Conservation (phyloP, 495 filamentous ascomycete species). For the Daldinia concentrica region DNA sequence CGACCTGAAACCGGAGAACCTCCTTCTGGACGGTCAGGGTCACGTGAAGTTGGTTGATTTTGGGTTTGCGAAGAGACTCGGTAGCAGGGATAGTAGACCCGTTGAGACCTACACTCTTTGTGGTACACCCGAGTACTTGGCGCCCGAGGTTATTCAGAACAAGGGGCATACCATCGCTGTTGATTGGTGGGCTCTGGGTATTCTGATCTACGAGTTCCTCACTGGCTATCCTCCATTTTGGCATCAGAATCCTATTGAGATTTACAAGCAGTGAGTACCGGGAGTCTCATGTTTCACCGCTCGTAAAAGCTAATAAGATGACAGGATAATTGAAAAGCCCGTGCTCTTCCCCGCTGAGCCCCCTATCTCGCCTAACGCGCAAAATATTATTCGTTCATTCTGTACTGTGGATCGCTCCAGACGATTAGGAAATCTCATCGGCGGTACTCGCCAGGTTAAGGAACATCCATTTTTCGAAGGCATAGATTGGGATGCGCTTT, state of each 20-base stretch:
- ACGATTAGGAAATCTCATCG: constrained; percentile 87
- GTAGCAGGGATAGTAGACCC: constrained; percentile 57
- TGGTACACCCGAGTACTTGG: constrained; percentile 95
- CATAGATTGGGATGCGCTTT: constrained; percentile 88
- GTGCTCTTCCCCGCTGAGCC: constrained; percentile 72
- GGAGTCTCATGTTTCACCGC: neutral
- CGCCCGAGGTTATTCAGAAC: constrained; percentile 95
- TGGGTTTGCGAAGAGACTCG: constrained; percentile 90
- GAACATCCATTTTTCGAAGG: constrained; percentile 84
- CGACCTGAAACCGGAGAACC: constrained; percentile 96
- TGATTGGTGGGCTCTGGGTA: constrained; percentile 99
- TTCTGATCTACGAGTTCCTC: constrained; percentile 94
- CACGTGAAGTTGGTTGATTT: constrained; percentile 99
- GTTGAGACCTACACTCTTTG: constrained; percentile 96
- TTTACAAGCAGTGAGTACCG: constrained; percentile 80
- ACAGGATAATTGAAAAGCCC: constrained; percentile 77
- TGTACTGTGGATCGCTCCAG: constrained; percentile 90
- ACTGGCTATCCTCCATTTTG: constrained; percentile 97
- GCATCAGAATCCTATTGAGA: constrained; percentile 94
- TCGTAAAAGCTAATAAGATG: constrained; percentile 9
- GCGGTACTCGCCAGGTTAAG: constrained; percentile 84
- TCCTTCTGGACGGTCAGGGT: constrained; percentile 88
- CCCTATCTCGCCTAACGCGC: constrained; percentile 74
- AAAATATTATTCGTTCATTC: constrained; percentile 83
- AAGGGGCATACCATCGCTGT: constrained; percentile 94